Conservation (phyloP, 2,329 filamentous ascomycete genomes). For the Elsinoe perseae region DNA sequence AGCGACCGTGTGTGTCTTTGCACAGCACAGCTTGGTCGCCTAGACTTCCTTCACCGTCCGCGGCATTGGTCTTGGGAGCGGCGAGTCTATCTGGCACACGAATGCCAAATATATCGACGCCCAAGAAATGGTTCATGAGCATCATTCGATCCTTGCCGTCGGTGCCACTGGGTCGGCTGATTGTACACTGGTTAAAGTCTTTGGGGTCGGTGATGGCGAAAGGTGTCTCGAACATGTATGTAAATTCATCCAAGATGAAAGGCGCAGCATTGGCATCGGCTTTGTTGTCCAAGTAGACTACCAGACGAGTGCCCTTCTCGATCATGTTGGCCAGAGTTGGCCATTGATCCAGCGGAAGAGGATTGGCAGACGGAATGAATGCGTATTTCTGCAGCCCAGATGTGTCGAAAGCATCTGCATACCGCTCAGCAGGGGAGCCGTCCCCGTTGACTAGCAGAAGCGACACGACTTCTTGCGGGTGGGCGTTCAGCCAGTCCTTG, state of each 20-base stretch:
- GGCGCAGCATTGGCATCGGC: conserved; percentile 32
- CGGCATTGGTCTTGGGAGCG: conserved; percentile 37
- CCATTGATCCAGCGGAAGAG: conserved; percentile 34
- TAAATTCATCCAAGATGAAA: conserved; percentile 30
- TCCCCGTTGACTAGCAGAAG: conserved; percentile 64
- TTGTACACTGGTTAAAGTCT: conserved; percentile 36
- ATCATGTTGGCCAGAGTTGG: conserved; percentile 38
- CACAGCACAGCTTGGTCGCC: conserved; percentile 37
- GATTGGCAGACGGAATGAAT: conserved; percentile 31
- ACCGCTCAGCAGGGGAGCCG: conserved; percentile 40
- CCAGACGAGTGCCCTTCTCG: conserved; percentile 34
- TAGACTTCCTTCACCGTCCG: conserved; percentile 39
- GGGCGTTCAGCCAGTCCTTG: conserved; percentile 59
- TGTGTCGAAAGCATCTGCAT: conserved; percentile 43
- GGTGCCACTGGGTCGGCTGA: conserved; percentile 37
- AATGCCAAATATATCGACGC: conserved; percentile 36
- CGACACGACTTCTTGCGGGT: conserved; percentile 69
- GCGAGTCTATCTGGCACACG: conserved; percentile 36
- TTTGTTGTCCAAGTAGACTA: conserved; percentile 40
- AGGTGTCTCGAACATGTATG: conserved; percentile 42
- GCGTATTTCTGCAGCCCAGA: conserved; percentile 42
- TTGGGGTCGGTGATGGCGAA: conserved; percentile 34
- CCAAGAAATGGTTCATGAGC: conserved; percentile 43
- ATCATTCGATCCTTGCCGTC: conserved; percentile 37
- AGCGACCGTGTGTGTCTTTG: conserved; percentile 31